Evolutionary conservation across 768 basidiomycete species (phyloP).

Genomic region (Terana coerulea): DNA sequence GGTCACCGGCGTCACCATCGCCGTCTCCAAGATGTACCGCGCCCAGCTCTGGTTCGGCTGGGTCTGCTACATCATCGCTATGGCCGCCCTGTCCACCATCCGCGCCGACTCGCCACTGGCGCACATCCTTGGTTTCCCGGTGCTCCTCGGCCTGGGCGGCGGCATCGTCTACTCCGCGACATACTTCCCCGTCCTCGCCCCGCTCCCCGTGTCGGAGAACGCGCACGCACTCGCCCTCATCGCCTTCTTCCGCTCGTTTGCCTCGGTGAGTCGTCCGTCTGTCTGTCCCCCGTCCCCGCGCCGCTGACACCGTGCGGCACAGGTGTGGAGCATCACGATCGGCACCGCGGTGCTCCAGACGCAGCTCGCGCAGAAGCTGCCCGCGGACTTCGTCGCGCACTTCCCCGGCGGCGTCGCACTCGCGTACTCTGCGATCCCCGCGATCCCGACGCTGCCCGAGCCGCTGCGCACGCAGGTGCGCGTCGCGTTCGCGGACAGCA

Average conservation of each 20-base stretch:
- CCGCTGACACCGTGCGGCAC: neutral
- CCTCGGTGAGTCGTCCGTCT: conserved; percentile 9
- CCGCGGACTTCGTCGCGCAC: conserved; percentile 20
- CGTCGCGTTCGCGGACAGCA: conserved; percentile 28
- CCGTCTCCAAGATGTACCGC: neutral
- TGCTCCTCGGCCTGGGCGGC: conserved; percentile 22
- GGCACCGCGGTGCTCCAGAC: conserved; percentile 35
- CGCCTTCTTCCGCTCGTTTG: conserved; percentile 18
- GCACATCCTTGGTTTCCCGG: conserved; percentile 21
- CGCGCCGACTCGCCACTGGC: conserved; percentile 13
- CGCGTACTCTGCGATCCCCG: conserved; percentile 27
- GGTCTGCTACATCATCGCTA: conserved; percentile 29
- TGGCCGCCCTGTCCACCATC: conserved; percentile 20
- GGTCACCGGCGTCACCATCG: conserved; percentile 5
- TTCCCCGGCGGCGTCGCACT: conserved; percentile 24
- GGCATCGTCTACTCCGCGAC: conserved; percentile 19
- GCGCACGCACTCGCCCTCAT: conserved; percentile 33
- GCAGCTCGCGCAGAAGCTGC: conserved; percentile 28
- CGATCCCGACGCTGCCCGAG: conserved; percentile 21
- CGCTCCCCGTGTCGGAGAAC: conserved; percentile 26
- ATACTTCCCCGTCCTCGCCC: conserved; percentile 23
- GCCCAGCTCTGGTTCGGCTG: conserved; percentile 28
- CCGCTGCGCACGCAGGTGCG: conserved; percentile 26
- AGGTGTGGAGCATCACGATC: conserved; percentile 35
- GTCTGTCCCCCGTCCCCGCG: neutral